Base-by-base conservation (phyloP, 306 rosid genomes). In the Adenanthera pavonina region DNA sequence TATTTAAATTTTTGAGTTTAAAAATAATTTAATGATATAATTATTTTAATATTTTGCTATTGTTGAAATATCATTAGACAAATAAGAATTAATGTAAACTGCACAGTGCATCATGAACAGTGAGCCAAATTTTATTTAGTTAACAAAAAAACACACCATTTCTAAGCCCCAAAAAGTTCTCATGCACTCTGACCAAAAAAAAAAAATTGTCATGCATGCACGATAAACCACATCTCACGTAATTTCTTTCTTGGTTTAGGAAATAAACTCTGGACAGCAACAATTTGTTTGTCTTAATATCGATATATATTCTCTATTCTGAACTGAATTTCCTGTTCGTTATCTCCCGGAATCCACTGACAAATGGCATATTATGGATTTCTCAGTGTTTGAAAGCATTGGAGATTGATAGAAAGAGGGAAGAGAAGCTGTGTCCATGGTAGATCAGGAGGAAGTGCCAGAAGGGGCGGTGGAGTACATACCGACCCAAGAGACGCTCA, bases 381-480 rank as follows among this genome's bases (percentile, higher is more conserved):
- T 20, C 15, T 43, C 8, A 7, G 36, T 68, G 17, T 43, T 68
- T 69, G 56, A 41, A 68, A n/a, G 8, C 53, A 40, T 6, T 8
- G 36, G 17, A n/a, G 73, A 41, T 7, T n/a, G 33, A n/a, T 16
- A 43, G 53, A 43, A 43, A 43, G 56, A 44, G 38, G 19, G 38
- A 44, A 25, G 19, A 69, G 74, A 69, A 69, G 33, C 56, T 33
- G 34, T 30, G 60, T 51, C 61, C 47, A 78, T 78, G 77, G 75
- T 40, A 34, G 66, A 78, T 78, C 81, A 36, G 40, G 19, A 10
- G 13, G 89, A 86, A 13, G 64, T 88, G 72, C 89, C 88, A 0
- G 95, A 89, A 38, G 91, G 88, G 41, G 84, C 92, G 16, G 35
- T 91, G 13, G 88, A 76, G 87, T 89, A 91, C 83, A 79, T 91